Evolutionary conservation across 2,329 filamentous ascomycete species (phyloP), one percentile per base, ranked within the genome.

Genomic region (Blastomyces gilchristii): DNA sequence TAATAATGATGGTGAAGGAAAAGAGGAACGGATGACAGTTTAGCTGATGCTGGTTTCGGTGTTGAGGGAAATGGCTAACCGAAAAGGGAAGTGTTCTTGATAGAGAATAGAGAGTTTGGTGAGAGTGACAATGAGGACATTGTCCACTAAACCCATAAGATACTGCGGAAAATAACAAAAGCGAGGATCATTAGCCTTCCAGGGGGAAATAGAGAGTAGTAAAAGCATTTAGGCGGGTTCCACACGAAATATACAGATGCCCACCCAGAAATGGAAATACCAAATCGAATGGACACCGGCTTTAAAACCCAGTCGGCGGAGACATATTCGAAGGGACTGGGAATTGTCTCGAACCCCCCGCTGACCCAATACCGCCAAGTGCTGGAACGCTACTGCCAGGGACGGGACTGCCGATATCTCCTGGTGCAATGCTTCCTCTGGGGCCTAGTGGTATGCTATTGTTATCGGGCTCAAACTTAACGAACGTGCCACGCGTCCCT

Each of bases 321-420:
- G 76, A 75, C 52, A 66, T 64, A 52, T 62, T 68, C 34, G 62
- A 34, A 18, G 64, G 37, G 63, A 71, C 69, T 37, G 54, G 54
- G 65, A 73, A 76, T 63, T 77, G 75, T 54, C 76, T 73, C 25
- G 74, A 68, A 58, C 71, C 61, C 5, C 56, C 70, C 28, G 75
- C 71, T 22, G 72, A 68, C n/a, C 71, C 71, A 39, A 76, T 72
- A 11, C 75, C 75, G 61, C 73, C 71, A 66, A 76, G 72, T n/a
- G 70, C 69, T 41, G 73, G 74, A 18, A 75, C 69, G 58, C 73
- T 77, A 64, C 72, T 75, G 39, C 81, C 77, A 41, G 81, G 76
- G 61, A 86, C 75, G 1, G 87, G 87, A 71, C 87, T 90, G 53
- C 87, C 85, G 65, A 90, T 88, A 73, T 90, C 85, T 41, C 87